Base-by-base conservation (phyloP, 129 eudicot genomes). In the Escallonia rubra region DNA sequence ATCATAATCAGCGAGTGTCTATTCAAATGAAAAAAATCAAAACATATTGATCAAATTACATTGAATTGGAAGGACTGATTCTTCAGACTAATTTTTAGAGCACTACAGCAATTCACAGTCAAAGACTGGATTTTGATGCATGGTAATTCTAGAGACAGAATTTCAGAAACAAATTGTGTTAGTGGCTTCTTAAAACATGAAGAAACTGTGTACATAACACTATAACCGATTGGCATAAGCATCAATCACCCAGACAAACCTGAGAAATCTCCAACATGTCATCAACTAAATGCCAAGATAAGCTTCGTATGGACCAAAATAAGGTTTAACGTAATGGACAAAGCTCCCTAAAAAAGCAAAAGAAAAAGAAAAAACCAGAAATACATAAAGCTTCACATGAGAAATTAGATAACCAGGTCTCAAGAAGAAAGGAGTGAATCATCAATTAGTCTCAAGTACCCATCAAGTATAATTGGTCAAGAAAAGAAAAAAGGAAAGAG, bases 401-500 rank as follows among this genome's bases (percentile, higher is more conserved):
- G 34, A 66, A 52, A 5, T 39, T 47, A 52, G n/a, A 8, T 10
- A 68, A 43, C 13, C 34, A 41, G 34, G 34, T 23, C 34, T 39
- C 34, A 43, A 10, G 4, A 23, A 56, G 10, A 23, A 68, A 67
- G 11, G 10, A 8, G 41, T 61, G 63, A 67, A 38, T 63, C 13
- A 14, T 42, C 34, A 23, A 23, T 52, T 65, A 72, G 63, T 61
- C 48, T 60, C 69, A 54, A 46, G 34, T 23, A 23, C 34, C 16
- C 41, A 66, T 16, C 40, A 42, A 51, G 13, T 39, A 23, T 55
- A 4, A 41, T 53, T 54, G 5, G 56, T 67, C 34, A 4, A 52
- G 13, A 58, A 61, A 55, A 70, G 70, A 69, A 50, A 45, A 15
- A 34, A 64, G 41, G 41, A n/a, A 12, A 72, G 8, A 61, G 41